phyloP scores from a whole-genome alignment of 305 asterid genomes.

The Fraxinus velutina region DNA sequence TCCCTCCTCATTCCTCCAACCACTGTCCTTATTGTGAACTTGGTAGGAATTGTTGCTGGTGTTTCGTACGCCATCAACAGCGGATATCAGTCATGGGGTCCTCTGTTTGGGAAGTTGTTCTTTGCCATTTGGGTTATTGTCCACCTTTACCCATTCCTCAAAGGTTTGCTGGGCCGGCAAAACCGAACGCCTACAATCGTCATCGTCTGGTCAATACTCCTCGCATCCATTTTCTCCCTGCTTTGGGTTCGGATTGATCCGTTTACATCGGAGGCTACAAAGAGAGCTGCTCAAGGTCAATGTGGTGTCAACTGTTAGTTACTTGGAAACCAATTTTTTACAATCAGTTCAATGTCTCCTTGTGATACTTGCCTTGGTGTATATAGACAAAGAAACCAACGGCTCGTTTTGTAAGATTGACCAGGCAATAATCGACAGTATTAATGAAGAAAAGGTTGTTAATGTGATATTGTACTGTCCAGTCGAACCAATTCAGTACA shows the following conservation, averaged over 20 bases:
- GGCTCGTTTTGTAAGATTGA: not conserved
- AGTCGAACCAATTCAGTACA: not conserved
- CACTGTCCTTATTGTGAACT: slow-evolving; percentile 52
- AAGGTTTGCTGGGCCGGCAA: not conserved
- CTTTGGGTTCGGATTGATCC: not conserved
- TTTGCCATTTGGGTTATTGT: slow-evolving; percentile 69
- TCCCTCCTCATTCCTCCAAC: slow-evolving; percentile 63
- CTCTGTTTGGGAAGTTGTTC: slow-evolving; percentile 54
- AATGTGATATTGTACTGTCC: not conserved
- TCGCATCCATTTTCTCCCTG: not conserved
- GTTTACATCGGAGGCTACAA: not conserved
- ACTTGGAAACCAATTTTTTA: not conserved
- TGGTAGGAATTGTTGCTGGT: slow-evolving; percentile 62
- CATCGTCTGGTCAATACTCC: not conserved
- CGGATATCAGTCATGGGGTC: slow-evolving; percentile 73
- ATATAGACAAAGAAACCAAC: slow-evolving; percentile 22
- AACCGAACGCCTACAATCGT: not conserved
- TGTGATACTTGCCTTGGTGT: slow-evolving; percentile 15
- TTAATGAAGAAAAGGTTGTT: not conserved
- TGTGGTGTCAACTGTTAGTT: not conserved
- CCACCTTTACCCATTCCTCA: slow-evolving; percentile 63
- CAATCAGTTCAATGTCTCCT: not conserved
- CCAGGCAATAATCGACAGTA: not conserved
- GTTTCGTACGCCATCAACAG: slow-evolving; percentile 62
- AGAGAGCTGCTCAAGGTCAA: not conserved